Base-by-base conservation (phyloP, 768 basidiomycete genomes). In the Multifurca ochricompacta region DNA sequence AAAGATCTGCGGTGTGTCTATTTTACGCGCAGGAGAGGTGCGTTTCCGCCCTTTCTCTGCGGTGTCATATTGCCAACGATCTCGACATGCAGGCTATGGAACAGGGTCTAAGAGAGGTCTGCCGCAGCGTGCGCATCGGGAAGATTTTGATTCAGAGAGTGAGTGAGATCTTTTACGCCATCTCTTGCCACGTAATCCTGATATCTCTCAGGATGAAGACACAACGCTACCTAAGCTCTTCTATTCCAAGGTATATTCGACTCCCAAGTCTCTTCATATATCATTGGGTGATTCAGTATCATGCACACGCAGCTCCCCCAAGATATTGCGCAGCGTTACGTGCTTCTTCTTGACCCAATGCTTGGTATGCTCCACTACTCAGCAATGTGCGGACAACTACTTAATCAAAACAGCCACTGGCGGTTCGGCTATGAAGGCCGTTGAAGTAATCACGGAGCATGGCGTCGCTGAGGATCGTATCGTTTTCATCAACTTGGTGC, bases 91-190 rank as follows among this genome's bases (percentile, higher is more conserved):
- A 92, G 88, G 92, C 94, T 1, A 99, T 99, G 95, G 95, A 99
- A 71, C 91, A 90, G 11, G 96, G 95, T 35, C 74, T 99, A 58
- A 77, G 95, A 39, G 95, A 97, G 69, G 95, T 97, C 35, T 97
- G 94, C 72, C 79, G 95, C 62, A 89, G 83, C 64, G 88, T 91
- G 25, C 79, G 95, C 59, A 95, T 99, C 55, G 95, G 95, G 44
- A 99, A 99, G 74, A 98, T 99, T 64, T 75, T 99, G 44, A 99
- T 99, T 58, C 95, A 99, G 71, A 72, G 95, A 67, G 92, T 91
- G 69, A 59, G 79, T 65, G 23, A 43, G 19, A 4, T 16, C 10
- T 45, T 18, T n/a, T 30, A 14, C 41, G 9, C 50, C 34, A 14
- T 31, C 16, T 46, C 36, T 53, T 16, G n/a, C 40, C 43, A 14